phyloP scores from a whole-genome alignment of 805 yeast species.

The Candida glaebosa region DNA sequence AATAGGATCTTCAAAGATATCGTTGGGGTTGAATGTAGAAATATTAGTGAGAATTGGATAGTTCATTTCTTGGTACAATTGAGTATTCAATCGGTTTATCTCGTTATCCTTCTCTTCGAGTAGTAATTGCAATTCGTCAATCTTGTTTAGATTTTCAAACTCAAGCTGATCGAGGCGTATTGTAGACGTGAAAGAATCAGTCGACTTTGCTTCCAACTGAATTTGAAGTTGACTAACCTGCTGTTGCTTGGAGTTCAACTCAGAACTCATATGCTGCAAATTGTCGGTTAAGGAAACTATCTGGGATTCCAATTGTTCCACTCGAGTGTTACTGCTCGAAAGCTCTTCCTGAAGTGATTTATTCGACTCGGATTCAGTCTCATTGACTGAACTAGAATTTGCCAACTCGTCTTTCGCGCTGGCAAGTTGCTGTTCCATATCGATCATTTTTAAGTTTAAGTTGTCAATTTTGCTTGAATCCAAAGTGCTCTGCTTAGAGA shows the following conservation, averaged over 20 bases:
- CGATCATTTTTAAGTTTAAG: neutral
- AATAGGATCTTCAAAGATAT: slow-evolving; percentile 2
- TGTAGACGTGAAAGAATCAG: neutral
- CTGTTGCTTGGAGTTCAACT: slow-evolving; percentile 1
- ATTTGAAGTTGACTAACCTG: slow-evolving; percentile 4
- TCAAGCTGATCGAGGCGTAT: slow-evolving; percentile 1
- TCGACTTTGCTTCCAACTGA: slow-evolving; percentile 1
- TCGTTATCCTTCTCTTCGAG: slow-evolving; percentile 3
- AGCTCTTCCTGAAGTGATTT: neutral
- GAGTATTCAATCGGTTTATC: slow-evolving; percentile 3
- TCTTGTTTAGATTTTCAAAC: neutral
- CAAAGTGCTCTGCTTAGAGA: neutral
- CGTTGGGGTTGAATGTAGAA: neutral
- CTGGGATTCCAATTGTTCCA: slow-evolving; percentile 6
- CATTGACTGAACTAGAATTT: neutral
- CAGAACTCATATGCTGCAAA: slow-evolving; percentile 1
- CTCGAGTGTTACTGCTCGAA: neutral
- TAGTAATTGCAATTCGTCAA: slow-evolving; percentile 3
- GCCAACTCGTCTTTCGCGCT: neutral
- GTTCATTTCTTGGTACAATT: neutral
- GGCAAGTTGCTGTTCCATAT: neutral
- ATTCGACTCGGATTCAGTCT: neutral
- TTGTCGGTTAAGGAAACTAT: neutral
- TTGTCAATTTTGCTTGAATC: neutral
- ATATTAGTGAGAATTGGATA: neutral